Evolutionary conservation across 2,329 filamentous ascomycete genomes (phyloP).

Genomic region (Gnomoniopsis sp.): DNA sequence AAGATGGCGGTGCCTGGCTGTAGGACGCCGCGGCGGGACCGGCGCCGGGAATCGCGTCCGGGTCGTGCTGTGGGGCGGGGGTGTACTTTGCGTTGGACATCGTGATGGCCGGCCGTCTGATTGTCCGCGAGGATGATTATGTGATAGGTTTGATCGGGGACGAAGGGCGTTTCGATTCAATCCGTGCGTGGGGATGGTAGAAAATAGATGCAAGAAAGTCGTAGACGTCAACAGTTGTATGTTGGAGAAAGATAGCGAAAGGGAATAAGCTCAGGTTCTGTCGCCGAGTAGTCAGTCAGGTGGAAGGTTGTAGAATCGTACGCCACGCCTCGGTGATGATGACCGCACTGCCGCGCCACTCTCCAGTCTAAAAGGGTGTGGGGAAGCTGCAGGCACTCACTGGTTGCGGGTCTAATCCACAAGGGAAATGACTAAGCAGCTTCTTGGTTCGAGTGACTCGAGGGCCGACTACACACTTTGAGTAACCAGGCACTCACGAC

Average conservation of each 20-base stretch:
- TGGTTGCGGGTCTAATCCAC: not conserved
- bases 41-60: slow-evolving; percentile 62
- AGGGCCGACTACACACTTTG: no score
- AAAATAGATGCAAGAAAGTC: not conserved
- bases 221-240: not conserved
- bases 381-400: slow-evolving; percentile 4
- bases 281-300: slow-evolving; percentile 7
- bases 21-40: slow-evolving; percentile 84
- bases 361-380: not conserved
- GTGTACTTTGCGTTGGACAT: slow-evolving; percentile 73
- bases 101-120: not conserved
- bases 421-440: no score
- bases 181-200: not conserved
- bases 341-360: slow-evolving; percentile 9
- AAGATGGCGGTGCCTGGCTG: slow-evolving; percentile 40
- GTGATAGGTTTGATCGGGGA: not conserved
- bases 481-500: no score
- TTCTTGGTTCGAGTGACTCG: no score
- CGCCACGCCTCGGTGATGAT: not conserved
- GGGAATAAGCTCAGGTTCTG: not conserved
- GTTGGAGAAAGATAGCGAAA: not conserved
- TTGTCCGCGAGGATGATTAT: not conserved
- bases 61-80: slow-evolving; percentile 80
- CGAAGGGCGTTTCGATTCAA: not conserved
- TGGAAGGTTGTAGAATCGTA: slow-evolving; percentile 15